Conservation (phyloP, 1,139 yeast genomes). For the Kodamaea plutei region DNA sequence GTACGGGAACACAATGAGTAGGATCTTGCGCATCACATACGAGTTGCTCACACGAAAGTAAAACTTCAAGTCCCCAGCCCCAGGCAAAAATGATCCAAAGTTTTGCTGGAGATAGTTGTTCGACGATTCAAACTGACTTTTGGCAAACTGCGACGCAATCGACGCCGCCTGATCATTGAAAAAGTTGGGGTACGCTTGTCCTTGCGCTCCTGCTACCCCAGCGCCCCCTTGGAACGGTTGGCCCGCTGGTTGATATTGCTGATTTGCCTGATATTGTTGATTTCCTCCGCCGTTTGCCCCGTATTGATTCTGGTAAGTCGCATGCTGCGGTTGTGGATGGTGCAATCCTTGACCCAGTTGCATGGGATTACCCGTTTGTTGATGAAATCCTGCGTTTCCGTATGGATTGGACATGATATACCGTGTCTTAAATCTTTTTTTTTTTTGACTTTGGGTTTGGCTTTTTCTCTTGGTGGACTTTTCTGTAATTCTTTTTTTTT, state of each 20-base stretch:
- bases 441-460: no score
- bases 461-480: no score
- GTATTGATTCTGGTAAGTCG: slow-evolving; percentile 11
- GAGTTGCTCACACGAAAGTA: slow-evolving; percentile 90
- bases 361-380: no score
- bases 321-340: slow-evolving; percentile 36
- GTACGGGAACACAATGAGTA: slow-evolving; percentile 81
- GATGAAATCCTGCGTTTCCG: slow-evolving; percentile 18
- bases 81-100: slow-evolving; percentile 51
- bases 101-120: slow-evolving; percentile 75
- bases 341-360: slow-evolving; percentile 21
- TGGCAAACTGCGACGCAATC: slow-evolving; percentile 87
- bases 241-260: slow-evolving; percentile 14
- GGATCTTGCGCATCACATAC: slow-evolving; percentile 73
- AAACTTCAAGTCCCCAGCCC: slow-evolving; percentile 58
- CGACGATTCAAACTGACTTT: slow-evolving; percentile 67
- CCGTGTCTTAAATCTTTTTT: no score
- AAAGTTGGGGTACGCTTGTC: slow-evolving; percentile 29
- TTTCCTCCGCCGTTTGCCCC: no score
- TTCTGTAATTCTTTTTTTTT: no score
- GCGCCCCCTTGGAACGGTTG: slow-evolving; percentile 11
- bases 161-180: slow-evolving; percentile 79
- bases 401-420: slow-evolving; percentile 50
- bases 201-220: no score
- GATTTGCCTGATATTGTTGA: slow-evolving; percentile 13